Evolutionary conservation across 805 yeast species (phyloP).

Genomic region (Metschnikowia kunwiensis): DNA sequence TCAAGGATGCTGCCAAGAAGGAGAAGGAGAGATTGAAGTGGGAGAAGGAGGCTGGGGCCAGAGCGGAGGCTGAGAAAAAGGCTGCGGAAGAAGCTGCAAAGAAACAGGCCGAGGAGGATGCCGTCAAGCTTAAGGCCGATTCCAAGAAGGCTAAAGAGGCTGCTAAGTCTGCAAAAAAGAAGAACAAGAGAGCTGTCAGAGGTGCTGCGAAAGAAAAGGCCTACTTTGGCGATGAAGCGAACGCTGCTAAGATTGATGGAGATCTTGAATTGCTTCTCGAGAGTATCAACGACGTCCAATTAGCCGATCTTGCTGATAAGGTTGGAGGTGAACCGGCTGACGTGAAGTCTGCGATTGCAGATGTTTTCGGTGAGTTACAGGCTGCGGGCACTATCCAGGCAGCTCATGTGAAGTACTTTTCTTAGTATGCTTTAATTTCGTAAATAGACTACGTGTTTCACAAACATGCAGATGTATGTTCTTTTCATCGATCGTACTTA

Average conservation of each 20-base stretch:
- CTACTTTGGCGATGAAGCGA: slow-evolving; percentile 77
- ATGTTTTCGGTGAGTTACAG: slow-evolving; percentile 50
- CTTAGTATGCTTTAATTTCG: slow-evolving; percentile 2
- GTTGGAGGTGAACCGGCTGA: slow-evolving; percentile 53
- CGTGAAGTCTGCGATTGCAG: slow-evolving; percentile 59
- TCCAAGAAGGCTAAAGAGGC: slow-evolving; percentile 87
- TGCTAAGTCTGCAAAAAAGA: slow-evolving; percentile 97
- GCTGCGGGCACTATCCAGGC: slow-evolving; percentile 56
- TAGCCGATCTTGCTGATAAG: slow-evolving; percentile 71
- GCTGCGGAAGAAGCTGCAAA: slow-evolving; percentile 85
- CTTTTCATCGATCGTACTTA: background rate
- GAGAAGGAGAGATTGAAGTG: slow-evolving; percentile 94
- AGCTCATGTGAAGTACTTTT: slow-evolving; percentile 52
- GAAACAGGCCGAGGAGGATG: slow-evolving; percentile 72
- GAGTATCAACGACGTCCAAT: slow-evolving; percentile 71
- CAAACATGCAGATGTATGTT: background rate
- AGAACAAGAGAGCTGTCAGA: slow-evolving; percentile 89
- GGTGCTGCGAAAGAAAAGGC: slow-evolving; percentile 74
- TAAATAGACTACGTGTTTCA: background rate
- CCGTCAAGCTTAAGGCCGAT: slow-evolving; percentile 55
- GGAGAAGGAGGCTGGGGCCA: slow-evolving; percentile 97
- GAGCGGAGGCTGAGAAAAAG: slow-evolving; percentile 92
- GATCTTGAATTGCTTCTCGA: slow-evolving; percentile 81
- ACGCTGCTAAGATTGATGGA: slow-evolving; percentile 64
- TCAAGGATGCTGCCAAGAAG: slow-evolving; percentile 91